These are phyloP conservation scores for Leccinum longicurvipes DNA, from an alignment of 768 basidiomycete genomes.

Conservation along the genomic window DNA sequence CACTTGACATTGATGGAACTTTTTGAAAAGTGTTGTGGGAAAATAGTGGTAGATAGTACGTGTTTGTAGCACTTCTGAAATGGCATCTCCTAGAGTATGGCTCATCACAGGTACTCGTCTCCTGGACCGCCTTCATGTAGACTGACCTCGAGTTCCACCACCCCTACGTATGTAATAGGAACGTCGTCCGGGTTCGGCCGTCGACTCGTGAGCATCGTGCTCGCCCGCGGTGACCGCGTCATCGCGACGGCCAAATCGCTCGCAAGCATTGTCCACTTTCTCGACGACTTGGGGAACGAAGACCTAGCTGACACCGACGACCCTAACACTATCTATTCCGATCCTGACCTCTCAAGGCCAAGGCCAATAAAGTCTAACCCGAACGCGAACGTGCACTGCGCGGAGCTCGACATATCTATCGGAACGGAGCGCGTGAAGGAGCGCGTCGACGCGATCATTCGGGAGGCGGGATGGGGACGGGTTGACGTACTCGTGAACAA, in stretches of 20 bases:
- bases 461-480: conserved; percentile 41
- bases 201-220: conserved; percentile 44
- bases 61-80: no score
- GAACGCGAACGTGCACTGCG: conserved; percentile 33
- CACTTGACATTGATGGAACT: conserved; percentile 40
- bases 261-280: conserved; percentile 37
- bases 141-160: neutral
- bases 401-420: conserved; percentile 52
- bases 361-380: neutral
- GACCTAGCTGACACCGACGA: no score
- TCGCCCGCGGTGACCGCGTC: conserved; percentile 58
- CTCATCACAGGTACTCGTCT: conserved; percentile 20
- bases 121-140: neutral
- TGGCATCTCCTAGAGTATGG: conserved; percentile 17
- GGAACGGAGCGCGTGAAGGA: conserved; percentile 40
- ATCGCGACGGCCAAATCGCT: conserved; percentile 54
- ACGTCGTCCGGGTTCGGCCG: conserved; percentile 60
- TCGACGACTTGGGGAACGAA: neutral
- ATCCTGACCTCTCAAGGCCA: neutral
- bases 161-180: conserved; percentile 35
- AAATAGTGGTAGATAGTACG: no score
- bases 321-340: no score
- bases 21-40: neutral
- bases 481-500: conserved; percentile 67
- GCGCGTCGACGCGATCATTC: conserved; percentile 41